Conservation (phyloP, 148 eudicot species). For the Fallopia convolvulus region DNA sequence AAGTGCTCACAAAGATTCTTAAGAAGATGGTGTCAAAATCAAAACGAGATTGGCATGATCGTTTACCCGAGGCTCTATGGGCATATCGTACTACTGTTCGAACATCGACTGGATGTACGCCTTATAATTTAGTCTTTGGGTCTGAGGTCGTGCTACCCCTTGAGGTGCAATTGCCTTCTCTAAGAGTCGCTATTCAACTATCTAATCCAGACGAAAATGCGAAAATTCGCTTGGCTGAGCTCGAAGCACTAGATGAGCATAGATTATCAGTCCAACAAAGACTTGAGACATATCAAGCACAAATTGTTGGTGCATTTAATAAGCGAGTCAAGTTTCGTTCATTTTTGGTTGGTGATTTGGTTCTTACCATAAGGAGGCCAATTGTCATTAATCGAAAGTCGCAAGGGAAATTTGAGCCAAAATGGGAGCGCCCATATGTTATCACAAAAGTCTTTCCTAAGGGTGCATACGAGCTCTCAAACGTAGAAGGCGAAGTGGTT, state of each 20-base stretch:
- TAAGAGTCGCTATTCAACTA: not conserved
- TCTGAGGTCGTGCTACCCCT: not conserved
- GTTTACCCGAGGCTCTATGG: not conserved
- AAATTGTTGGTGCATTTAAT: too few species aligned
- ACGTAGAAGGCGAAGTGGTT: not conserved
- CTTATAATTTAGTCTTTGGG: not conserved
- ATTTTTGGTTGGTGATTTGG: not conserved
- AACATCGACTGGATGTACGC: not conserved
- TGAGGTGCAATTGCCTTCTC: not conserved
- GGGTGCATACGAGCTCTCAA: not conserved
- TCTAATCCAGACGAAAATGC: not conserved
- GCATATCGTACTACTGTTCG: not conserved
- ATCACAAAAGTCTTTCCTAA: not conserved
- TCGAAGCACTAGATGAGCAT: not conserved
- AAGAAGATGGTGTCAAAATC: not conserved
- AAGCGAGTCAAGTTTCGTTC: too few species aligned
- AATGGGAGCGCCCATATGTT: not conserved
- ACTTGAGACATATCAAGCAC: not conserved
- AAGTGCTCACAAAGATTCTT: not conserved
- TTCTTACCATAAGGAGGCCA: not conserved
- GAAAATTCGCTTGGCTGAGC: not conserved
- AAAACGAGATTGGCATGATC: not conserved
- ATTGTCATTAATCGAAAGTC: not conserved
- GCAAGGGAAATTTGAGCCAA: not conserved
- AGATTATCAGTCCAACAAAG: not conserved